Base-by-base conservation (phyloP, 768 basidiomycete species). In the Serendipita sp. region DNA sequence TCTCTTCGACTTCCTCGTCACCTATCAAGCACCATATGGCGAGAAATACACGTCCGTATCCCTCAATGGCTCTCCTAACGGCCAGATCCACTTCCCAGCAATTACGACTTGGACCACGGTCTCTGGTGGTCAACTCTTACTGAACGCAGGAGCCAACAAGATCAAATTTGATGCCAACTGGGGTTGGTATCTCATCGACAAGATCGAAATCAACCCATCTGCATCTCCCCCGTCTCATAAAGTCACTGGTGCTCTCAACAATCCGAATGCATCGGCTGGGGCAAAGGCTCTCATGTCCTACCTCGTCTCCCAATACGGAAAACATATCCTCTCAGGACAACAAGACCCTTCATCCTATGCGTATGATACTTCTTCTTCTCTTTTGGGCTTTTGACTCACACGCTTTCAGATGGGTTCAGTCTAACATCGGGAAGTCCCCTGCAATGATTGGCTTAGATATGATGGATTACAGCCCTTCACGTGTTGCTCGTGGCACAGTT, bases 171-270 rank as follows among this genome's bases (percentile, higher is more conserved):
- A 65, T 41, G 65, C 44, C 48, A 45, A 56, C 64, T 67, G 66
- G 65, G 64, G 64, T 34, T 67, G 66, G 66, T 67, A 67, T 48
- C 23, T 54, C 36, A 62, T 67, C 28, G 66, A 67, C 64, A 41
- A 36, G 4, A 56, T 67, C 47, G 41, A 16, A 47, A 30, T 67
- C 66, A 38, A 38, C 16, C 28, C 48, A 13, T 35, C 64, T 18
- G 47, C 64, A 23, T 34, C 63, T 28, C 66, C 66, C 10, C 48
- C 66, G 7, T 64, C 66, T 38, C 66, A 67, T 46, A 32, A 67
- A 38, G 66, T 63, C 44, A 52, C 48, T 18, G 48, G 48, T 7
- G n/a, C 48, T 18, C 48, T 52, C 8, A 52, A 10, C 18, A 52
- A 52, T 32, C 48, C 7, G 8, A 52, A 52, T 32, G 5, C 48